Evolutionary conservation across 371 early-diverging fungal species (phyloP).

Genomic region (Mucor plumbeus): DNA sequence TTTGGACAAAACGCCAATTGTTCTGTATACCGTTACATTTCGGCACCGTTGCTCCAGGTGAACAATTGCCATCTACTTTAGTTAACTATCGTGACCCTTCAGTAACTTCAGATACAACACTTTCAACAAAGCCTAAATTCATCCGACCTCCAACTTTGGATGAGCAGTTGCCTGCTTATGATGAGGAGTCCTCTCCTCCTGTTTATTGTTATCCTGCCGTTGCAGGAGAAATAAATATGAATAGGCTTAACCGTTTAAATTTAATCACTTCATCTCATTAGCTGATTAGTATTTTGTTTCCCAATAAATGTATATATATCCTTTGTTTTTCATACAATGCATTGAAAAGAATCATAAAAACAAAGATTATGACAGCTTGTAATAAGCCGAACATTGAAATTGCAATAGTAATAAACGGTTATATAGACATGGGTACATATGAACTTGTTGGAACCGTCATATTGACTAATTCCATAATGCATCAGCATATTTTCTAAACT

Average conservation of each 20-base stretch:
- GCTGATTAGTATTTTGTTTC: no score
- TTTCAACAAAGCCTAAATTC: slow-evolving; percentile 29
- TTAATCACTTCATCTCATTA: neutral
- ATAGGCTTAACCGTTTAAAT: neutral
- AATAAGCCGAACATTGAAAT: no score
- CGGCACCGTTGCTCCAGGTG: slow-evolving; percentile 22
- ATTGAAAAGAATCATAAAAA: no score
- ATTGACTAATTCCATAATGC: no score
- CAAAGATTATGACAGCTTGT: no score
- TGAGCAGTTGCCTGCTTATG: slow-evolving; percentile 30
- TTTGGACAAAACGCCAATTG: slow-evolving; percentile 14
- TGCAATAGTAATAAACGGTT: no score
- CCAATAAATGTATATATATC: no score
- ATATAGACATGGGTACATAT: no score
- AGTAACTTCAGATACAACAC: slow-evolving; percentile 12
- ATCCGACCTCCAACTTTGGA: slow-evolving; percentile 8
- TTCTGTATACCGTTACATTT: slow-evolving; percentile 22
- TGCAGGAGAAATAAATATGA: neutral
- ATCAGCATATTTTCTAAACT: no score
- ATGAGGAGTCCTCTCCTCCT: slow-evolving; percentile 21
- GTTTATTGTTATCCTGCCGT: neutral
- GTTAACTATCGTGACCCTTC: slow-evolving; percentile 19
- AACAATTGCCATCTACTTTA: slow-evolving; percentile 15
- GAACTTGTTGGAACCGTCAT: no score
- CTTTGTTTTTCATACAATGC: no score